Evolutionary conservation across 768 basidiomycete species (phyloP).

Genomic region (Russula ochroleuca): DNA sequence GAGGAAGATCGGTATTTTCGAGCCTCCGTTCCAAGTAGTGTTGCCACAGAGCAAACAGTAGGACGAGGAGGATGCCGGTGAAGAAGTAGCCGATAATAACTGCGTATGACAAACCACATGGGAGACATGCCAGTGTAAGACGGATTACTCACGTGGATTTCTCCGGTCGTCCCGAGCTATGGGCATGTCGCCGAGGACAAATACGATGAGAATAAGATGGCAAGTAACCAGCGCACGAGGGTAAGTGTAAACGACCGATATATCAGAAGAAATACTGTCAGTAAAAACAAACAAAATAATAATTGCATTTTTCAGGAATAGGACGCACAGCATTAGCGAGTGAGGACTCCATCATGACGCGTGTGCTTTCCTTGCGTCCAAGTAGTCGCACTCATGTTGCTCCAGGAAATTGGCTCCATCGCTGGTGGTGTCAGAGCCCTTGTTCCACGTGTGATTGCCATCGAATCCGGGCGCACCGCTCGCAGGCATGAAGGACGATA

Average conservation of each 20-base stretch:
- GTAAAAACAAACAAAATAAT: not conserved
- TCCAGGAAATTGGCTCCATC: conserved; percentile 31
- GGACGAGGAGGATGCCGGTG: conserved; percentile 53
- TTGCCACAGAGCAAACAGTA: conserved; percentile 64
- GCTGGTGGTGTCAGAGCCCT: conserved; percentile 50
- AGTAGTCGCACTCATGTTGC: conserved; percentile 44
- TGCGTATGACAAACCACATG: too few relatives aligned
- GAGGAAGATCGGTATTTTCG: conserved; percentile 21
- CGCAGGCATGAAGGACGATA: conserved; percentile 44
- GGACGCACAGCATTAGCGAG: conserved; percentile 58
- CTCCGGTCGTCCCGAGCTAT: conserved; percentile 56
- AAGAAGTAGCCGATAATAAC: conserved; percentile 72
- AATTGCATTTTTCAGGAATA: not conserved
- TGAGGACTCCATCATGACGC: conserved; percentile 45
- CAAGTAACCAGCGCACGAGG: conserved; percentile 67
- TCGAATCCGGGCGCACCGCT: conserved; percentile 73
- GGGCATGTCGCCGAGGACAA: conserved; percentile 67
- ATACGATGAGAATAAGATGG: conserved; percentile 64
- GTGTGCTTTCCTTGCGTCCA: conserved; percentile 55
- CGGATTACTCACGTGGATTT: conserved; percentile 46
- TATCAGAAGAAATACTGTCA: not conserved
- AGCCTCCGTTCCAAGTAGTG: conserved; percentile 46
- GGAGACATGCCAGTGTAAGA: not conserved
- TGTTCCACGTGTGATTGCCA: conserved; percentile 66
- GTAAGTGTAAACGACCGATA: conserved; percentile 52